phyloP scores from a whole-genome alignment of 495 filamentous ascomycete species.

The Choiromyces venosus region DNA sequence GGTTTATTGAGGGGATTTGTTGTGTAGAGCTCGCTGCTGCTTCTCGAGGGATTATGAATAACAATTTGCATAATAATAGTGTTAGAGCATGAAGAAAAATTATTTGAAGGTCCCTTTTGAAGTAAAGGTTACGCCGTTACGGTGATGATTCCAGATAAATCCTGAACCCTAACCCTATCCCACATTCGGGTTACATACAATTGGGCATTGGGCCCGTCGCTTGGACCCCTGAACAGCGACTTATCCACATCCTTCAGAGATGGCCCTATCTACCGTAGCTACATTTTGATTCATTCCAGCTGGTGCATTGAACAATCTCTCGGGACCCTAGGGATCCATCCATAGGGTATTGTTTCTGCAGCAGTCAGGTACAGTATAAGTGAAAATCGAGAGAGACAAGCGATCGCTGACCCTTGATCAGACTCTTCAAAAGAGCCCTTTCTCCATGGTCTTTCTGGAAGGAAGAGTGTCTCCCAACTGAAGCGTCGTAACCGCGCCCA shows the following conservation, averaged over 20 bases:
- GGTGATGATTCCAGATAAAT: too few species aligned
- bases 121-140: too few species aligned
- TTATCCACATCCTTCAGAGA: neutral
- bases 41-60: too few species aligned
- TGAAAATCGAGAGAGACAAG: neutral
- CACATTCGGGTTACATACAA: neutral
- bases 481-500: conserved; percentile 5
- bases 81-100: too few species aligned
- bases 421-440: neutral
- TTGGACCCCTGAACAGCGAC: neutral
- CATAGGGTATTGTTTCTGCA: neutral
- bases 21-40: too few species aligned
- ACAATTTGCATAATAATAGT: too few species aligned
- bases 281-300: neutral
- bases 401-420: neutral
- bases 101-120: too few species aligned
- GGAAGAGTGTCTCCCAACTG: neutral
- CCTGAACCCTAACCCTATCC: neutral
- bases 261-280: neutral
- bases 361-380: neutral
- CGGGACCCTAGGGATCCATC: neutral
- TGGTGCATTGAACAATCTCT: neutral
- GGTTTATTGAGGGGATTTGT: too few species aligned
- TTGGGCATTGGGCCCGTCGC: neutral
- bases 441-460: neutral